Conservation (phyloP, 2,329 filamentous ascomycete genomes). For the Talaromyces pinophilus region DNA sequence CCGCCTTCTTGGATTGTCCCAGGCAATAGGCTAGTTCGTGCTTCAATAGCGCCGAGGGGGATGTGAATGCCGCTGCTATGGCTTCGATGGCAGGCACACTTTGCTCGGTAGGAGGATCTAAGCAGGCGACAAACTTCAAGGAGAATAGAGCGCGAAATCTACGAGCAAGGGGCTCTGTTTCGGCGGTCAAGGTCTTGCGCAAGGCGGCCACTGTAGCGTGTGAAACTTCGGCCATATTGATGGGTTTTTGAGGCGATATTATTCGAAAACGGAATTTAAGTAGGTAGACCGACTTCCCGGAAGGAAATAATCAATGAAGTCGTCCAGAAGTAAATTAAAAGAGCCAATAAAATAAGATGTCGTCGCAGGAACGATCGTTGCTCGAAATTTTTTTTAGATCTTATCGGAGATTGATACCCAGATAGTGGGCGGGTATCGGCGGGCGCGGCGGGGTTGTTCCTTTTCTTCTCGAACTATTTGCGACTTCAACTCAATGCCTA, state of each 20-base stretch:
- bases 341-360: background rate
- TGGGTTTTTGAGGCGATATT: background rate
- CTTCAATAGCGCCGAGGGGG: constrained; percentile 86
- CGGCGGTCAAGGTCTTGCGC: constrained; percentile 75
- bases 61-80: constrained; percentile 83
- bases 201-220: constrained; percentile 47
- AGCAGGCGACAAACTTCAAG: constrained; percentile 85
- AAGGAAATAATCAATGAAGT: background rate
- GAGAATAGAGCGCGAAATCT: constrained; percentile 98
- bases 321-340: background rate
- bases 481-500: background rate
- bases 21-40: constrained; percentile 97
- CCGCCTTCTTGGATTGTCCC: constrained; percentile 79
- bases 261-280: background rate
- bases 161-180: constrained; percentile 77
- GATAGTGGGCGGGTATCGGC: constrained; percentile 14
- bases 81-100: constrained; percentile 69
- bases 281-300: background rate
- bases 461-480: background rate
- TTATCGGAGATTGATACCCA: constrained; percentile 13
- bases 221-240: constrained; percentile 24
- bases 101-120: constrained; percentile 58
- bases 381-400: constrained; percentile 12
- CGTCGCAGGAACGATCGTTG: background rate
- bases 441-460: constrained; percentile 18